Conservation (phyloP, 2,329 filamentous ascomycete genomes). For the Fusarium vanettenii region DNA sequence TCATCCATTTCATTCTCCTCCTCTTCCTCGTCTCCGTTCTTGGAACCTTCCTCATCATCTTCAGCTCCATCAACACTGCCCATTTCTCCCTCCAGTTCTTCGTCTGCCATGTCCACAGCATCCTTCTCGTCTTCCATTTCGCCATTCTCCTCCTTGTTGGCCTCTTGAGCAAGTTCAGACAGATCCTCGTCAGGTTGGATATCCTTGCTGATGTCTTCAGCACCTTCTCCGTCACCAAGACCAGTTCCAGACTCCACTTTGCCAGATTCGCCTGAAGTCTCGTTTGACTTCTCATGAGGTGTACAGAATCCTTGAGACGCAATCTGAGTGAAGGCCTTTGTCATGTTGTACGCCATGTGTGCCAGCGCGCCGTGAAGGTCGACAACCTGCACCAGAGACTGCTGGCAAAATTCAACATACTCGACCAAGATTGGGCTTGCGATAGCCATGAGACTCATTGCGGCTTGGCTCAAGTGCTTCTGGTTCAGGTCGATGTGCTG, state of each 20-base stretch:
- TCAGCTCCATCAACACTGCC: constrained; percentile 72
- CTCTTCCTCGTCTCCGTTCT: constrained; percentile 72
- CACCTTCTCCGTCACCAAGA: constrained; percentile 93
- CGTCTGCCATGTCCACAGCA: constrained; percentile 90
- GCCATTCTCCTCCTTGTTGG: constrained; percentile 71
- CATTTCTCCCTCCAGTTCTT: constrained; percentile 89
- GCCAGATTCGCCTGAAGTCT: constrained; percentile 75
- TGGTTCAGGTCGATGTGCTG: constrained; percentile 47
- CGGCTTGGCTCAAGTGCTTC: constrained; percentile 42
- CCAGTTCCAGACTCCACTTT: constrained; percentile 93
- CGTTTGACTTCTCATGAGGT: constrained; percentile 82
- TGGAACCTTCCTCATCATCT: constrained; percentile 69
- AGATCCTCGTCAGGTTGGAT: constrained; percentile 94
- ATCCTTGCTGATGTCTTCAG: constrained; percentile 98
- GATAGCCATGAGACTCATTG: constrained; percentile 48
- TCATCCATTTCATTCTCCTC: constrained; percentile 85
- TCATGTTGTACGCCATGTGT: constrained; percentile 80
- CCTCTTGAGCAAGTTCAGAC: constrained; percentile 88
- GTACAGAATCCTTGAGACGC: constrained; percentile 91
- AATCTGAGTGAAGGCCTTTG: constrained; percentile 82
- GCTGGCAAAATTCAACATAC: constrained; percentile 72
- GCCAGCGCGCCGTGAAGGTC: constrained; percentile 77
- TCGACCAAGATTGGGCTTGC: constrained; percentile 77
- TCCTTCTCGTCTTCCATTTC: constrained; percentile 85
- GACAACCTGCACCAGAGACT: constrained; percentile 68